Base-by-base conservation (phyloP, 306 rosid genomes). In the Leucaena leucocephala region DNA sequence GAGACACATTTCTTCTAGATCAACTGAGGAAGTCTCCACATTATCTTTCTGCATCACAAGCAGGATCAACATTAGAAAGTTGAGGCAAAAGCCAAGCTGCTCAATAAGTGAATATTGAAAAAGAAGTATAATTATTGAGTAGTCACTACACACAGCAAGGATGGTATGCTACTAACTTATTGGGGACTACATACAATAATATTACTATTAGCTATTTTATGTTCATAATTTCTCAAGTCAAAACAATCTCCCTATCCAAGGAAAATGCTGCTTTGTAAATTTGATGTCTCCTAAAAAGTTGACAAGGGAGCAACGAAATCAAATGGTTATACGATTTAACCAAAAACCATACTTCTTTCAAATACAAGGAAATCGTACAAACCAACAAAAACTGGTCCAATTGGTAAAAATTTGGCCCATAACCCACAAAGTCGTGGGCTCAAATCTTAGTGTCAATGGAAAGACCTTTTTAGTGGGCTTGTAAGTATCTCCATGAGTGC, bases 1-100 rank as follows among this genome's bases (percentile, higher is more conserved):
- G 88, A 73, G 80, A 74, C 65, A 90, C 79, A 92, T 79, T 76
- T 86, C 89, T 81, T 81, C 89, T 14, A 86, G 80, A 76, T 83
- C 84, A 81, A 84, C 39, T 12, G 77, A 5, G 2, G 84, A 78
- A 5, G 46, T 79, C 68, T 84, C 84, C 73, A 50, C 64, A 59
- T 52, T 27, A 81, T 81, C 83, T 72, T 81, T 84, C 89, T 86
- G 87, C 87, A 70, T 68, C 68, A 78, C 68, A 78, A 81, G 27
- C 49, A 75, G 36, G 15, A 63, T 46, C 58, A 55, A 54, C 8
- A 44, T 59, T 57, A 80, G 80, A 62, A 74, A 80, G 15, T 46
- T 45, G 74, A 76, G 36, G 43, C n/a, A 76, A 72, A 50, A 38
- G 8, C 34, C 65, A 48, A 59, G 33, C 57, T 48, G 46, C 43